Evolutionary conservation across 1,284 basidiomycete species (phyloP).

Genomic region (Trametes hirsuta): DNA sequence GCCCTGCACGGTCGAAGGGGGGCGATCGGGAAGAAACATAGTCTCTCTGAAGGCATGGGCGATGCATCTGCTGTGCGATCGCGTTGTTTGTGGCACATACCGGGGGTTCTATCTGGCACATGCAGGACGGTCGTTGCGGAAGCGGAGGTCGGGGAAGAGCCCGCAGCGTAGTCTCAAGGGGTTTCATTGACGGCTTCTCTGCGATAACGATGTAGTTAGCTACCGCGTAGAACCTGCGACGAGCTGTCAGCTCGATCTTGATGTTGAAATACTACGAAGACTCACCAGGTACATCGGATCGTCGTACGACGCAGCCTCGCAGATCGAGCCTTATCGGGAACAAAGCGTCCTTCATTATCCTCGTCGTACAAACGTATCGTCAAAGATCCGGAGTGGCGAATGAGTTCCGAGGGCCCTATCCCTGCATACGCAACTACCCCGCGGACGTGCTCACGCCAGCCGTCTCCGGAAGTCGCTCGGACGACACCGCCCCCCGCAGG

Average conservation of each 20-base stretch:
- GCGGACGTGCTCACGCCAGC: background rate
- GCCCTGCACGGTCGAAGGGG: conserved; percentile 6
- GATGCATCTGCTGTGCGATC: conserved; percentile 11
- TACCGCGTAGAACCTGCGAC: background rate
- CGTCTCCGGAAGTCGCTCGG: background rate
- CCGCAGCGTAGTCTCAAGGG: too few relatives aligned
- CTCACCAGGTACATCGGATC: background rate
- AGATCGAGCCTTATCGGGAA: background rate
- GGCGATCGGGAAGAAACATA: background rate
- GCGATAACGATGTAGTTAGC: background rate
- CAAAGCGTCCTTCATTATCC: background rate
- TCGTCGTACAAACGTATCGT: too few relatives aligned
- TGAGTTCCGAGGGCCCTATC: background rate
- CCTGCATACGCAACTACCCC: background rate
- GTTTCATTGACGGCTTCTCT: too few relatives aligned
- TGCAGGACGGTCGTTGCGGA: too few relatives aligned
- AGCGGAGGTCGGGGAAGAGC: too few relatives aligned
- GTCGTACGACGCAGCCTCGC: background rate
- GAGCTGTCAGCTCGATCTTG: background rate
- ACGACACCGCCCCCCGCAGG: conserved; percentile 9
- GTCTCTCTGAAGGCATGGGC: conserved; percentile 19
- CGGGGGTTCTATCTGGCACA: too few relatives aligned
- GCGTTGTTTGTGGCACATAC: too few relatives aligned
- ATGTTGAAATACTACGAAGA: background rate
- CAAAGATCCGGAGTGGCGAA: background rate